Percentiles rank a stretch among this genome's conserved stretches.
These are phyloP conservation scores for Planoprotostelium fungivorum DNA, from an alignment of 78 protist species.

Conservation along the genomic window DNA sequence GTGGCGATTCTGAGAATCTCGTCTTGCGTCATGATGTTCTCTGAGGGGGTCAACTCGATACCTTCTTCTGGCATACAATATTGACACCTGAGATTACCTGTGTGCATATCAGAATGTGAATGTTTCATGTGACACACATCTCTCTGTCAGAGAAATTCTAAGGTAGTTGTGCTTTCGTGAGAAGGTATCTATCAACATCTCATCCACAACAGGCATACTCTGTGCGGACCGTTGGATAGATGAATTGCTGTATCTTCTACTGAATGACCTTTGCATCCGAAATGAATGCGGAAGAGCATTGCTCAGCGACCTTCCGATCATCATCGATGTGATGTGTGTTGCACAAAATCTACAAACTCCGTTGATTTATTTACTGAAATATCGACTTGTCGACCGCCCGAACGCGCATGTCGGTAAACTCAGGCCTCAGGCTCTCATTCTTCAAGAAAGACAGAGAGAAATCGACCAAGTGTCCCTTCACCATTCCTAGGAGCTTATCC, in stretches of 20 bases:
- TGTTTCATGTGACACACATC: constrained; percentile 28
- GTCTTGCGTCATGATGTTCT: constrained; percentile 35
- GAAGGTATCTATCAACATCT: constrained; percentile 57
- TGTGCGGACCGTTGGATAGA: too few species aligned
- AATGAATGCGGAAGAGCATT: too few species aligned
- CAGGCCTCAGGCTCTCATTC: background rate
- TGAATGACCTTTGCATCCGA: too few species aligned
- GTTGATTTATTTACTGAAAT: background rate
- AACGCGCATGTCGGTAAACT: background rate
- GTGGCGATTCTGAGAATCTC: constrained; percentile 65
- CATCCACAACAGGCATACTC: too few species aligned
- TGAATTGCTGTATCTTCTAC: too few species aligned
- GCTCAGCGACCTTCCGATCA: too few species aligned
- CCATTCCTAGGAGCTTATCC: background rate
- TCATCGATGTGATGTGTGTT: background rate
- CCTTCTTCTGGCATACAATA: constrained; percentile 93
- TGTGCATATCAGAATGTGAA: background rate
- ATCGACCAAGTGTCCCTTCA: background rate
- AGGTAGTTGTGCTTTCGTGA: constrained; percentile 77
- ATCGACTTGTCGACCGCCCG: background rate
- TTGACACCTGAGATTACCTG: constrained; percentile 30
- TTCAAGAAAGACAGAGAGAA: background rate
- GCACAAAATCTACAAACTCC: background rate
- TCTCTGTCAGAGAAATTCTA: constrained; percentile 83
- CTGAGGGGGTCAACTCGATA: constrained; percentile 54